phyloP scores from a whole-genome alignment of 352 stramenopile species.

The Thalassiosira allenii region DNA sequence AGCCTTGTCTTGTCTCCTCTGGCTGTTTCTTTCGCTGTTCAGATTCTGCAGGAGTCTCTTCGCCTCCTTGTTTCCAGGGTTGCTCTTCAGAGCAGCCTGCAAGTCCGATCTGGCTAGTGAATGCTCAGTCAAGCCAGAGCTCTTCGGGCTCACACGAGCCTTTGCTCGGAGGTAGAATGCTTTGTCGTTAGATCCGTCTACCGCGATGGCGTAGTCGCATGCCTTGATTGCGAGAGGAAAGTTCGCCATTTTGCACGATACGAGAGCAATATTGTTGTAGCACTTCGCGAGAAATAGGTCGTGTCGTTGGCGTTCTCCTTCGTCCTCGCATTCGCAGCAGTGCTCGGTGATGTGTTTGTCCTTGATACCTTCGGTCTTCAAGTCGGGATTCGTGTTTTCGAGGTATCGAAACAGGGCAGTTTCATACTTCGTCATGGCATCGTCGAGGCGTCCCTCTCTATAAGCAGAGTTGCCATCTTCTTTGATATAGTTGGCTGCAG shows the following conservation, averaged over 20 bases:
- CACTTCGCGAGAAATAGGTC: slow-evolving; percentile 45
- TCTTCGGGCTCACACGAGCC: slow-evolving; percentile 44
- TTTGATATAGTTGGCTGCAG: slow-evolving; percentile 48
- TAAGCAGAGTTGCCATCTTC: slow-evolving; percentile 53
- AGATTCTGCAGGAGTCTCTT: slow-evolving; percentile 33
- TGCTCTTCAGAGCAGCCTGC: slow-evolving; percentile 22
- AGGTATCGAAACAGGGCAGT: slow-evolving; percentile 55
- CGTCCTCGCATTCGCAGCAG: slow-evolving; percentile 28
- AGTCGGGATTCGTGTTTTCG: slow-evolving; percentile 47
- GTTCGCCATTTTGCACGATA: slow-evolving; percentile 43
- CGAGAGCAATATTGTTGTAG: slow-evolving; percentile 65
- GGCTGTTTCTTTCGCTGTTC: slow-evolving; percentile 25
- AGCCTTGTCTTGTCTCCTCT: slow-evolving; percentile 49
- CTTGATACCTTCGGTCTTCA: slow-evolving; percentile 53
- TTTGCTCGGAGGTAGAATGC: slow-evolving; percentile 45
- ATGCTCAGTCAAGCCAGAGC: slow-evolving; percentile 23
- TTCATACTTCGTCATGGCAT: slow-evolving; percentile 56
- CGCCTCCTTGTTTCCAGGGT: slow-evolving; percentile 40
- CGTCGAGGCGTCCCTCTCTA: slow-evolving; percentile 24
- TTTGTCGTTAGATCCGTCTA: slow-evolving; percentile 50
- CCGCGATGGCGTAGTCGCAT: slow-evolving; percentile 51
- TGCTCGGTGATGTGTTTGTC: slow-evolving; percentile 46
- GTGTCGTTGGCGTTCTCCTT: slow-evolving; percentile 31
- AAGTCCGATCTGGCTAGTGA: slow-evolving; percentile 32
- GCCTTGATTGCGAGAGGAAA: slow-evolving; percentile 43